Evolutionary conservation across 1,139 yeast species (phyloP), one percentile per base, ranked within the genome.

Genomic region (Suhomyces bribrorum): DNA sequence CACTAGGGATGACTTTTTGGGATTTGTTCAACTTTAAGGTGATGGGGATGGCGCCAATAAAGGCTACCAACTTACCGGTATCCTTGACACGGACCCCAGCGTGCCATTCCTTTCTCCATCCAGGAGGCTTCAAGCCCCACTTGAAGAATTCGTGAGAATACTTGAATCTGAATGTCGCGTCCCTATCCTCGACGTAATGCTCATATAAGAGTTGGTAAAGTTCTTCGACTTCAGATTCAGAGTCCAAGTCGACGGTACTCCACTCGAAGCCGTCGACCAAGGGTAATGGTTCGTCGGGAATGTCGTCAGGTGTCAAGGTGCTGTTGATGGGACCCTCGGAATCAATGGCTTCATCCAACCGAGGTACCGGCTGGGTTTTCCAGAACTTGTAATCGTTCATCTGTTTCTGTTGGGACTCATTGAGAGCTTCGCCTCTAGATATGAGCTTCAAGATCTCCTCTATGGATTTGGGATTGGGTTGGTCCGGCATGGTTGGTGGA

Each of bases 41-140:
- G 26, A 86, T 75, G 1, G 98, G 98, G 29, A 90, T 83, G 11
- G 95, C 98, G 22, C 95, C 80, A 49, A 92, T 92, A 56, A 92
- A 92, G 0, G 95, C 97, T 34, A 92, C 90, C 46, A 92, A 73
- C 58, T 86, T 85, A 3, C 83, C 80, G 14, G 86, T 79, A 3
- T 73, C 73, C 50, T 79, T 82, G 24, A 87, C 97, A 29, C 97
- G 75, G 12, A 92, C 97, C 47, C 97, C 98, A 30, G 89, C 85
- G 55, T 86, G 86, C 96, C 97, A 90, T 11, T 89, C 94, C 42
- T 74, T 70, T 37, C 73, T 72, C 87, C 94, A 92, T 11, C 97
- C 97, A 0, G 98, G 98, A 7, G 96, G 88, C 52, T 86, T 84
- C 52, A 92, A 69, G 1, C 96, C 96, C 98, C 98, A 92, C 53